These are phyloP conservation scores for Trichosanthes truncata DNA, from an alignment of 306 rosid species.

Conservation along the genomic window DNA sequence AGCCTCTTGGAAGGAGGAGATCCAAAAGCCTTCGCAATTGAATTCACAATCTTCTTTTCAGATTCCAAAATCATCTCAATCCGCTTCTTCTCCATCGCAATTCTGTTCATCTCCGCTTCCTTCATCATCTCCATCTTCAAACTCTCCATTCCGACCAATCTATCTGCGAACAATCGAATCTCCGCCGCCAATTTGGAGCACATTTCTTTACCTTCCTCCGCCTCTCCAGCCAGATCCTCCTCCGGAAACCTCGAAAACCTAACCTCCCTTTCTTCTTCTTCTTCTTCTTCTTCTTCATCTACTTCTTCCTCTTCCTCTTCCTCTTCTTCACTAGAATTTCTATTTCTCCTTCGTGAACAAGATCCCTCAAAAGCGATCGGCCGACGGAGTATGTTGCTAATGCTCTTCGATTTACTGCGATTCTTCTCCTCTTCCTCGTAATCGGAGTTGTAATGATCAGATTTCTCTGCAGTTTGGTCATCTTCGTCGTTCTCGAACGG, in stretches of 20 bases:
- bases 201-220: constrained; percentile 19
- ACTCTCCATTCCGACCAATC: constrained; percentile 58
- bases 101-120: constrained; percentile 60
- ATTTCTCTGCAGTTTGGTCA: neutral
- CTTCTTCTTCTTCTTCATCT: neutral
- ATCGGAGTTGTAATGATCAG: neutral
- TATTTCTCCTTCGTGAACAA: neutral
- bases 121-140: constrained; percentile 71
- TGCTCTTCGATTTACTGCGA: constrained; percentile 30
- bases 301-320: neutral
- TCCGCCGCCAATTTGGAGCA: constrained; percentile 42
- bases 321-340: neutral
- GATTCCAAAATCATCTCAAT: constrained; percentile 55
- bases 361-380: constrained; percentile 15
- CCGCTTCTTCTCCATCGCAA: constrained; percentile 78
- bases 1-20: constrained; percentile 32
- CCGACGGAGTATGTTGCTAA: constrained; percentile 30
- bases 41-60: constrained; percentile 51
- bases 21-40: constrained; percentile 56
- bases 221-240: constrained; percentile 8
- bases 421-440: neutral
- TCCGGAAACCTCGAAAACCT: constrained; percentile 11
- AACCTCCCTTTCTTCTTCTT: neutral
- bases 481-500: neutral
- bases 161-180: constrained; percentile 45